Percentiles rank a stretch among this genome's conserved stretches.
These are phyloP conservation scores for Ophiostoma tasmaniense DNA, from an alignment of 2,329 filamentous ascomycete species.

Conservation along the genomic window DNA sequence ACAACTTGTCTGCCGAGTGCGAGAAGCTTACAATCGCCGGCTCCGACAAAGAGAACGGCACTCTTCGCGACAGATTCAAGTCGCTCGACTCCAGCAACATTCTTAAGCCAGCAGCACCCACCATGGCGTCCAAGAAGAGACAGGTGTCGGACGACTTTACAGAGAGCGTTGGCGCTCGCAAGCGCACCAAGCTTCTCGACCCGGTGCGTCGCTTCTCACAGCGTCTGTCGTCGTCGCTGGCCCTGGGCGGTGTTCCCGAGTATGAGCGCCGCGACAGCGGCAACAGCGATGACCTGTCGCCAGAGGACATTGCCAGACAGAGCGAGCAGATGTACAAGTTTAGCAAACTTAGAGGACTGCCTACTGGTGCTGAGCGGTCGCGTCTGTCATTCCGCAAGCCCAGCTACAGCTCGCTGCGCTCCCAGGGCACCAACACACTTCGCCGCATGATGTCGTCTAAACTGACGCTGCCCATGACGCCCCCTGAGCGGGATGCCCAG, in stretches of 20 bases:
- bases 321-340: conserved; percentile 16
- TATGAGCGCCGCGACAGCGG: neutral
- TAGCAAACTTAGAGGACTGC: conserved; percentile 3
- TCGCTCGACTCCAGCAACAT: neutral
- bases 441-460: conserved; percentile 18
- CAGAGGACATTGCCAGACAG: conserved; percentile 16
- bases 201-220: conserved; percentile 20
- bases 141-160: conserved; percentile 12
- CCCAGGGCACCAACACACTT: conserved; percentile 8
- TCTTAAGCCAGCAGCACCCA: neutral
- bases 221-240: conserved; percentile 16
- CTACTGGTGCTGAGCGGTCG: conserved; percentile 2
- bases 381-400: conserved; percentile 15
- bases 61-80: neutral
- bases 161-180: conserved; percentile 8
- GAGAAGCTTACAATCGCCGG: conserved; percentile 10
- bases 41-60: conserved; percentile 16
- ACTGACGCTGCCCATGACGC: neutral
- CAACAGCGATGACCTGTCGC: conserved; percentile 10
- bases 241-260: conserved; percentile 7
- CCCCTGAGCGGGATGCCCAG: conserved; percentile 3
- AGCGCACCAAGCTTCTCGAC: conserved; percentile 17
- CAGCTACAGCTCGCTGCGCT: conserved; percentile 8
- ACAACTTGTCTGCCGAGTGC: conserved; percentile 3
- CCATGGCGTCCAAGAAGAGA: conserved; percentile 15